These are phyloP conservation scores for Cryphonectria radicalis DNA, from an alignment of 2,329 filamentous ascomycete species.

Conservation along the genomic window DNA sequence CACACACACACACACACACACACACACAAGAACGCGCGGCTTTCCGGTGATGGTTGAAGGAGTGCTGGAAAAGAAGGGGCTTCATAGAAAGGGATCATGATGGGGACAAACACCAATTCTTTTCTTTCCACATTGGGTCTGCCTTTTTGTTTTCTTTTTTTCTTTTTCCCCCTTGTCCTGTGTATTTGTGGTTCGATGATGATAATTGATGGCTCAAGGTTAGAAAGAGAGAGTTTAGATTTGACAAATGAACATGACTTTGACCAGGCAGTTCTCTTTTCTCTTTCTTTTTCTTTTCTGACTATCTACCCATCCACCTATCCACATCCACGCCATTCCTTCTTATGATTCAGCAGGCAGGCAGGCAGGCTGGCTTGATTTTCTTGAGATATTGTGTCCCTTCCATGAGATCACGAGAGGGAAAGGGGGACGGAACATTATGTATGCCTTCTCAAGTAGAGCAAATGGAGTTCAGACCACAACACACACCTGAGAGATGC, in stretches of 20 bases:
- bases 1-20: no score
- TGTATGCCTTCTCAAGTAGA: background rate
- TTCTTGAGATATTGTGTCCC: background rate
- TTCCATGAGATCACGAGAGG: background rate
- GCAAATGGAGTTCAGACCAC: background rate
- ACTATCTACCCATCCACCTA: no score
- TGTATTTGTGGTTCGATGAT: background rate
- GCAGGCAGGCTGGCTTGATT: no score
- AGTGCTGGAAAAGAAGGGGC: slow-evolving; percentile 16
- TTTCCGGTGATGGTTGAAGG: slow-evolving; percentile 7
- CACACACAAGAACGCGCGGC: background rate
- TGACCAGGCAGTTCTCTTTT: background rate
- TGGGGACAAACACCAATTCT: slow-evolving; percentile 5
- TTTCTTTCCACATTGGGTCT: background rate
- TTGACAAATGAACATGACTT: background rate
- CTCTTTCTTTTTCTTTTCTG: no score
- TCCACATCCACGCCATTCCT: no score
- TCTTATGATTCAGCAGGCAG: no score
- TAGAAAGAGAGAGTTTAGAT: slow-evolving; percentile 17
- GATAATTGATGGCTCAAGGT: slow-evolving; percentile 17
- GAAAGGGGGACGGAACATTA: no score
- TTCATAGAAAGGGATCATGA: slow-evolving; percentile 17
- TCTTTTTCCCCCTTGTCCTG: background rate
- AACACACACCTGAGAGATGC: background rate
- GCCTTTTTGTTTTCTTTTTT: no score